These are phyloP conservation scores for Trichoderma cornu-damae DNA, from an alignment of 2,329 filamentous ascomycete species.

Conservation along the genomic window DNA sequence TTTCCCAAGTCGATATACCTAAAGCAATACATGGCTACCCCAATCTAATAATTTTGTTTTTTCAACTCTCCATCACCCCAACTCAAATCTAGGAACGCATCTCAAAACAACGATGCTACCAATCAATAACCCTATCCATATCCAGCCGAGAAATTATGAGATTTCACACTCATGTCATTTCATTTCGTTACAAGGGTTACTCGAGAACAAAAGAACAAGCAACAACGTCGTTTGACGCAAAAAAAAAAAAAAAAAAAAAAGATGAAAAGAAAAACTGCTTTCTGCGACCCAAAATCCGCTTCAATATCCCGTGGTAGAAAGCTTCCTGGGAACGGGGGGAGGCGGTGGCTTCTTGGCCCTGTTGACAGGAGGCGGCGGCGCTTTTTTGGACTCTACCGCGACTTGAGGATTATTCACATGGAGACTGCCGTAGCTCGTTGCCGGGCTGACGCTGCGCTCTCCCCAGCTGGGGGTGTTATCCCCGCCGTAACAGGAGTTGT, in stretches of 20 bases:
- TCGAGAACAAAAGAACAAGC: neutral
- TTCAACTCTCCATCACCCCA: neutral
- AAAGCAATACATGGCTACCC: neutral
- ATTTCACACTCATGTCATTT: neutral
- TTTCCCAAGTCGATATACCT: neutral
- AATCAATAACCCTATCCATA: neutral
- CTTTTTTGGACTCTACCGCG: constrained; percentile 45
- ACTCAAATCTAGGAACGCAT: neutral
- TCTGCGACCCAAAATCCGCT: constrained; percentile 3
- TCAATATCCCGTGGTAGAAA: constrained; percentile 4
- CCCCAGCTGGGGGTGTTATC: constrained; percentile 49
- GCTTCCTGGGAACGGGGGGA: constrained; percentile 45
- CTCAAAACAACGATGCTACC: neutral
- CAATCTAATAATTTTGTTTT: neutral
- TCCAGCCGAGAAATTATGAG: neutral
- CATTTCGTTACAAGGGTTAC: neutral
- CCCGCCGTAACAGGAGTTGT: constrained; percentile 46
- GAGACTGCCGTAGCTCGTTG: constrained; percentile 52
- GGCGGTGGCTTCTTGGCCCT: constrained; percentile 51
- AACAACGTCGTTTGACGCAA: neutral
- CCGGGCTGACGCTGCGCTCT: constrained; percentile 50
- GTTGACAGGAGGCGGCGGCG: constrained; percentile 46
- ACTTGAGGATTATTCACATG: constrained; percentile 41
- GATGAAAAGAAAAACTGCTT: neutral
- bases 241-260: neutral